Evolutionary conservation across 2,329 filamentous ascomycete genomes (phyloP), one percentile per base, ranked within the genome.

Genomic region (Cladosporium sp.): DNA sequence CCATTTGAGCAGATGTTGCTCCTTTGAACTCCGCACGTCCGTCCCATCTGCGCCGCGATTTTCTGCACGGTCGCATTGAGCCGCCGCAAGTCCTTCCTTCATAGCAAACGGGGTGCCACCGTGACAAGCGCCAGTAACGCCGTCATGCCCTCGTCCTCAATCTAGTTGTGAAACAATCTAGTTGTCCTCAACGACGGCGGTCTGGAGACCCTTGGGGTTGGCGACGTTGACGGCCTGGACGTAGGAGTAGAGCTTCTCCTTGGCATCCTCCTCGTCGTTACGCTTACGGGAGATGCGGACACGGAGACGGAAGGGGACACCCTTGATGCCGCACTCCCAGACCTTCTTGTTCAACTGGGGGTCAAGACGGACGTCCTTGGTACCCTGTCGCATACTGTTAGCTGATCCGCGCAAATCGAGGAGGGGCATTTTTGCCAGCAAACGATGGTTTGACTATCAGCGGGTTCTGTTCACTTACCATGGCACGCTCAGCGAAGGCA

Each of bases 331-430:
- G 75, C 88, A 84, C 83, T 99, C 94, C 94, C 94, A 99, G 78
- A 99, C 93, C 87, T 99, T 97, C 90, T 99, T 99, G 89, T 99
- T 99, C 75, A 99, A 83, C 83, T 94, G 89, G 75, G 94, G 94
- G 86, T 99, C 94, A 76, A 99, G 82, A 73, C 94, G 94, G 81
- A 99, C 94, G 77, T 99, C 94, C 74, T 84, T 80, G 81, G 94
- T 99, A 77, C 93, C 93, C 94, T 99, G 70, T 60, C 53, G 12
- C 22, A 9, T 22, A 22, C 58, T 47, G 49, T 56, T 59, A 57
- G 50, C 34, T 39, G 15, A 17, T 9, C 12, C 22, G 20, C 28
- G 7, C 12, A 17, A n/a, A n/a, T n/a, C n/a, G n/a, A n/a, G n/a
- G n/a, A n/a, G n/a, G n/a, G n/a, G 24, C 13, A 17, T 19, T 45